phyloP scores from a whole-genome alignment of 2,329 filamentous ascomycete genomes.

The Colletotrichum agaves region DNA sequence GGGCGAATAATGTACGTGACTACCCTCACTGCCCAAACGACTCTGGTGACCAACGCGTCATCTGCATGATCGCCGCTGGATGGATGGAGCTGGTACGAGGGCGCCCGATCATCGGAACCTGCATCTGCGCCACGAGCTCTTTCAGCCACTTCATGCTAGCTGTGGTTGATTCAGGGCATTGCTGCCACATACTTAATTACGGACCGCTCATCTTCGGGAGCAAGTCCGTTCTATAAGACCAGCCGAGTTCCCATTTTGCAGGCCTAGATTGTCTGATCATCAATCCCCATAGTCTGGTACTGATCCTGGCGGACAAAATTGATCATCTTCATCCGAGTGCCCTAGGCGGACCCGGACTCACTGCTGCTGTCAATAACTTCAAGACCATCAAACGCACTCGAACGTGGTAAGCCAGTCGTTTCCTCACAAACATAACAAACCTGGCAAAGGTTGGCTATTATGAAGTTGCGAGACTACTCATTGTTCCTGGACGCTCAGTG shows the following conservation, averaged over 20 bases:
- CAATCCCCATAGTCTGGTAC: background rate
- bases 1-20: background rate
- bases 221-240: background rate
- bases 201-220: background rate
- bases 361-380: too few species aligned
- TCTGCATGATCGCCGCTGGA: background rate
- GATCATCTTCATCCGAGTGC: background rate
- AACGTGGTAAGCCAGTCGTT: too few species aligned
- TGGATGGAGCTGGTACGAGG: background rate
- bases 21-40: background rate
- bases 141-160: background rate
- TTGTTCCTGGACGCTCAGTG: slow-evolving; percentile 39
- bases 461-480: slow-evolving; percentile 37
- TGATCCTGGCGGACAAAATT: slow-evolving; percentile 8
- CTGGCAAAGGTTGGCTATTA: slow-evolving; percentile 2
- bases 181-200: slow-evolving; percentile 7
- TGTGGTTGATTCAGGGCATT: background rate
- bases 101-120: background rate
- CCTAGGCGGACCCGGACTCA: background rate
- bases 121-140: background rate
- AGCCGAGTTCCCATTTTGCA: too few species aligned
- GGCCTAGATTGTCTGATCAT: background rate
- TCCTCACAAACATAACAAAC: background rate
- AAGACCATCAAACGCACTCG: too few species aligned
- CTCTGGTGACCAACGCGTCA: background rate